A percentile compares a stretch with the other conserved stretches of the same genome.
Conservation (phyloP, 305 asterid species). For the Nicotiana rustica region DNA sequence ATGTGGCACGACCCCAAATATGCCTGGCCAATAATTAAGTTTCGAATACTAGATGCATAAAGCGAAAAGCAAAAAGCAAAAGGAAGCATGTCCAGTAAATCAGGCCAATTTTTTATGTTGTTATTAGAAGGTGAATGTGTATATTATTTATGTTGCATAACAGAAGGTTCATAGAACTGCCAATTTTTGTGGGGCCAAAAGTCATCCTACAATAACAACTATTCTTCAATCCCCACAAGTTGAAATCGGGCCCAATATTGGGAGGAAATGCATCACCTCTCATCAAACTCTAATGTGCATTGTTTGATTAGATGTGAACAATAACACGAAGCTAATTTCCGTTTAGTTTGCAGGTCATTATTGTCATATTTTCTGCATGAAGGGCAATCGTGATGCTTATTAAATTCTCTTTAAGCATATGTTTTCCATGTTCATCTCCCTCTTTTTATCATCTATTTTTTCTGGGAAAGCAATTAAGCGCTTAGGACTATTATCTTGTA, state of each 20-base stretch:
- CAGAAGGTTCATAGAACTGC: not conserved
- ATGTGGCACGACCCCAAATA: no score
- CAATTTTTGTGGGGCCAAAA: constrained; percentile 35
- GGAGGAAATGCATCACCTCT: constrained; percentile 40
- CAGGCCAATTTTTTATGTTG: no score
- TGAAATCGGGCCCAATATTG: not conserved
- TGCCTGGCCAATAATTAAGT: no score
- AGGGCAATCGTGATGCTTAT: constrained; percentile 67
- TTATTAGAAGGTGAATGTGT: no score
- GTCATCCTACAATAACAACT: no score
- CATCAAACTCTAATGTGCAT: constrained; percentile 40
- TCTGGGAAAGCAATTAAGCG: constrained; percentile 63
- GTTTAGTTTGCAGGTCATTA: constrained; percentile 52
- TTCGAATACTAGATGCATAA: no score
- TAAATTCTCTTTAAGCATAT: constrained; percentile 61
- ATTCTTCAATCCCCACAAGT: no score
- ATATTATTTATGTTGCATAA: no score
- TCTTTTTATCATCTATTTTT: constrained; percentile 46
- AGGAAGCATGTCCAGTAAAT: no score
- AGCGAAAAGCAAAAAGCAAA: no score
- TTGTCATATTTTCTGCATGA: constrained; percentile 65
- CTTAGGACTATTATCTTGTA: constrained; percentile 50
- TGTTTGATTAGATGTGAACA: constrained; percentile 40
- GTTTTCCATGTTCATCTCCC: constrained; percentile 51
- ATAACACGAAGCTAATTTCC: constrained; percentile 44